Conservation (phyloP, 176 grass and related monocot species). For the Oryza australiensis region DNA sequence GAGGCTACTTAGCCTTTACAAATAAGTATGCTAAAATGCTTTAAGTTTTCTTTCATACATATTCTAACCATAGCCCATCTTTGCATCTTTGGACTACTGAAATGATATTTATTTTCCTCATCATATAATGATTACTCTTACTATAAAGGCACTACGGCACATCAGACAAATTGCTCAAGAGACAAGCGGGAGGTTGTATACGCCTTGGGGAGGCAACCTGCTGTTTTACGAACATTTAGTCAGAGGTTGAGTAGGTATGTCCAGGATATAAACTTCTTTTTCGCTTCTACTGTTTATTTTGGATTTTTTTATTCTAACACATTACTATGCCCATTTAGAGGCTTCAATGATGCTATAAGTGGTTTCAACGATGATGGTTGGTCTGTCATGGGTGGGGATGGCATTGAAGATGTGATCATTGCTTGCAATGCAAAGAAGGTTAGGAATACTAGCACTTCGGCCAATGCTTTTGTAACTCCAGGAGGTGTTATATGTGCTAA, state of each 20-base stretch:
- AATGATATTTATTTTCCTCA: neutral
- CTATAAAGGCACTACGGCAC: slow-evolving; percentile 81
- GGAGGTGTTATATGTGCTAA: slow-evolving; percentile 97
- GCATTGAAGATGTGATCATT: slow-evolving; percentile 84
- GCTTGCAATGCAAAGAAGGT: slow-evolving; percentile 79
- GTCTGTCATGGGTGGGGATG: slow-evolving; percentile 82
- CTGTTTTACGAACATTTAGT: slow-evolving; percentile 87
- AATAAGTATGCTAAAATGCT: neutral
- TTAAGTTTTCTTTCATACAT: neutral
- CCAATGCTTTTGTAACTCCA: slow-evolving; percentile 58
- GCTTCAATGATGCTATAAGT: slow-evolving; percentile 95
- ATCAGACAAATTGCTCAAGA: slow-evolving; percentile 99
- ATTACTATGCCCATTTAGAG: slow-evolving; percentile 53
- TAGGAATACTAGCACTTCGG: slow-evolving; percentile 41
- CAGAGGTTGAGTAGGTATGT: slow-evolving; percentile 84
- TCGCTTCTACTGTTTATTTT: neutral
- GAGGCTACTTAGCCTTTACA: neutral
- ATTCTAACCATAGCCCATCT: neutral
- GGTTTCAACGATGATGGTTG: slow-evolving; percentile 99
- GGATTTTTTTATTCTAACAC: slow-evolving; percentile 15
- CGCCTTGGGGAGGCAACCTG: slow-evolving; percentile 80
- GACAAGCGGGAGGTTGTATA: slow-evolving; percentile 84
- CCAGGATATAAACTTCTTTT: slow-evolving; percentile 21
- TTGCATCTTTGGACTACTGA: slow-evolving; percentile 14
- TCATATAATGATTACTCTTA: slow-evolving; percentile 5